phyloP scores from a whole-genome alignment of 2,329 filamentous ascomycete species.

The Arthroderma sp. region DNA sequence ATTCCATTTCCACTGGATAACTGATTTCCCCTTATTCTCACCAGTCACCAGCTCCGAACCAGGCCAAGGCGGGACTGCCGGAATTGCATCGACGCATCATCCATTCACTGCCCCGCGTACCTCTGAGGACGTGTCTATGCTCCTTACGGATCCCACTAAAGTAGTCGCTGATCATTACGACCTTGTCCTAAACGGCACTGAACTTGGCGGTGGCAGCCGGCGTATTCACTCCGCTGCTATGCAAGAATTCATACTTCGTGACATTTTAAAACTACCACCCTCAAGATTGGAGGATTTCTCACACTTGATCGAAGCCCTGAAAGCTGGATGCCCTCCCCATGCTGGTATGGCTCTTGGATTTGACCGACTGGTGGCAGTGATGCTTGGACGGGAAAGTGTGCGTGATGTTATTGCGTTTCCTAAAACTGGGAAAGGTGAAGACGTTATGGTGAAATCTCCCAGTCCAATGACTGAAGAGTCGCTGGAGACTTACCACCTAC shows the following conservation, averaged over 20 bases:
- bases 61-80: slow-evolving; percentile 68
- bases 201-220: slow-evolving; percentile 82
- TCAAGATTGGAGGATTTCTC: slow-evolving; percentile 65
- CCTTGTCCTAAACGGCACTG: slow-evolving; percentile 86
- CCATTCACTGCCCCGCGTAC: slow-evolving; percentile 84
- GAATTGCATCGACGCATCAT: slow-evolving; percentile 80
- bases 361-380: slow-evolving; percentile 68
- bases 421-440: slow-evolving; percentile 82
- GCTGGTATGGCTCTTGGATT: slow-evolving; percentile 89
- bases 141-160: slow-evolving; percentile 57
- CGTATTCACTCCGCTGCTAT: slow-evolving; percentile 77
- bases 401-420: slow-evolving; percentile 95
- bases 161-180: slow-evolving; percentile 86
- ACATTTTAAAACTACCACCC: slow-evolving; percentile 66
- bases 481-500: slow-evolving; percentile 47
- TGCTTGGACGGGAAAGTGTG: slow-evolving; percentile 64
- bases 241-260: slow-evolving; percentile 72
- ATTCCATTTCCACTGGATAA: slow-evolving; percentile 72
- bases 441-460: slow-evolving; percentile 69
- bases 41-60: slow-evolving; percentile 52
- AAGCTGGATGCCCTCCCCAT: slow-evolving; percentile 82
- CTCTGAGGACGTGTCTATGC: slow-evolving; percentile 56
- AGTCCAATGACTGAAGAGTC: slow-evolving; percentile 50
- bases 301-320: slow-evolving; percentile 70
- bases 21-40: slow-evolving; percentile 85